These are phyloP conservation scores for Sclerotinia subarctica DNA, from an alignment of 2,329 filamentous ascomycete genomes.

Conservation along the genomic window DNA sequence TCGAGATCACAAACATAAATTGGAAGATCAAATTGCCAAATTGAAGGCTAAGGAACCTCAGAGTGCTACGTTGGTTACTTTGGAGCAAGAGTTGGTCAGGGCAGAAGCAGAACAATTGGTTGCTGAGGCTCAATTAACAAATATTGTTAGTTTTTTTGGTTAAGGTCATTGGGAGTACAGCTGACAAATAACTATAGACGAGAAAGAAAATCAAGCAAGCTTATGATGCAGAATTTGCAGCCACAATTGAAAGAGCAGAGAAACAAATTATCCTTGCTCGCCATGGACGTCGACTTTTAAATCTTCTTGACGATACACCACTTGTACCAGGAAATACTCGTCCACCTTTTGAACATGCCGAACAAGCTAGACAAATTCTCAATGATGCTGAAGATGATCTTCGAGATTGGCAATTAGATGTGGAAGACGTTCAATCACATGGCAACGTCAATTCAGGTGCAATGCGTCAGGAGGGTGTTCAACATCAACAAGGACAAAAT, in stretches of 20 bases:
- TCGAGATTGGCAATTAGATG: constrained; percentile 59
- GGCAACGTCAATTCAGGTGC: not conserved
- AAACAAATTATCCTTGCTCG: constrained; percentile 94
- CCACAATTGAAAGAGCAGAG: constrained; percentile 92
- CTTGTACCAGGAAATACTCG: constrained; percentile 81
- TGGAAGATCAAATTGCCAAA: constrained; percentile 87
- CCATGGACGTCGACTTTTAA: constrained; percentile 80
- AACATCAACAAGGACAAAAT: not conserved
- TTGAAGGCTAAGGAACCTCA: constrained; percentile 90
- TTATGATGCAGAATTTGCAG: constrained; percentile 82
- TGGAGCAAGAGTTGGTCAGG: constrained; percentile 95
- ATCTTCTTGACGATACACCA: constrained; percentile 83
- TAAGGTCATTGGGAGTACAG: not conserved
- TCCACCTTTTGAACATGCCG: constrained; percentile 61
- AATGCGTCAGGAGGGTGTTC: not conserved
- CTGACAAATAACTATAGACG: constrained; percentile 53
- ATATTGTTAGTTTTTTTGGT: constrained; percentile 63
- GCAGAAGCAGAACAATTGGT: constrained; percentile 95
- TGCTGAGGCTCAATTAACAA: constrained; percentile 92
- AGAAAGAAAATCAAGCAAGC: constrained; percentile 95
- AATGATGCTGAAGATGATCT: constrained; percentile 92
- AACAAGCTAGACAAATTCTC: constrained; percentile 76
- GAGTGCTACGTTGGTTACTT: constrained; percentile 72
- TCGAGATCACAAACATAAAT: constrained; percentile 80
- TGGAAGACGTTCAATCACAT: constrained; percentile 32